Evolutionary conservation across 768 basidiomycete species (phyloP).

Genomic region (Tricholoma sp.): DNA sequence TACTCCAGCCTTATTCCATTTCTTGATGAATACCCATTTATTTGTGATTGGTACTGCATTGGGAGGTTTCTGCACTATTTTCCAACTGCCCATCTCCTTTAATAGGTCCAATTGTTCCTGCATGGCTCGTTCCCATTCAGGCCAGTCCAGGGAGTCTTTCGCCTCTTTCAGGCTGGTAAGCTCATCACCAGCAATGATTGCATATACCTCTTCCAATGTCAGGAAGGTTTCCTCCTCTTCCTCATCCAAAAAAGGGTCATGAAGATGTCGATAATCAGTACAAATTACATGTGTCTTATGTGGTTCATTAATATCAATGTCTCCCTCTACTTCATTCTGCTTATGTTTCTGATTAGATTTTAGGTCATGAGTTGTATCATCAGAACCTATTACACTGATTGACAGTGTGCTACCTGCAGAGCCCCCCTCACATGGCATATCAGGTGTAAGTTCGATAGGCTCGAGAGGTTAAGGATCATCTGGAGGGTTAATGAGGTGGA

Average conservation of each 20-base stretch:
- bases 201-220: not conserved
- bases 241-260: not conserved
- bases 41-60: constrained; percentile 2
- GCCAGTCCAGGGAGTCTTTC: not conserved
- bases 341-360: not conserved
- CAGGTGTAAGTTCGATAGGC: constrained; percentile 17
- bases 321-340: not conserved
- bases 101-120: not conserved
- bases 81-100: not conserved
- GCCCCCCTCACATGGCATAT: not conserved
- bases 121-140: not conserved
- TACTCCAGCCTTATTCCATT: constrained; percentile 23
- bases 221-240: no score
- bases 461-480: constrained; percentile 11
- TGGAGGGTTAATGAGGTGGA: not conserved
- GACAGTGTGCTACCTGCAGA: not conserved
- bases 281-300: not conserved
- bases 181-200: not conserved
- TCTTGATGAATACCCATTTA: constrained; percentile 17
- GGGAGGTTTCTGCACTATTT: not conserved
- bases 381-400: not conserved
- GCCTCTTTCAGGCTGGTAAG: not conserved
- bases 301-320: no score
- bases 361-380: not conserved
- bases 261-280: not conserved